Evolutionary conservation across 768 basidiomycete species (phyloP), one percentile per base, ranked within the genome.

Genomic region (Hydnomerulius pinastri): DNA sequence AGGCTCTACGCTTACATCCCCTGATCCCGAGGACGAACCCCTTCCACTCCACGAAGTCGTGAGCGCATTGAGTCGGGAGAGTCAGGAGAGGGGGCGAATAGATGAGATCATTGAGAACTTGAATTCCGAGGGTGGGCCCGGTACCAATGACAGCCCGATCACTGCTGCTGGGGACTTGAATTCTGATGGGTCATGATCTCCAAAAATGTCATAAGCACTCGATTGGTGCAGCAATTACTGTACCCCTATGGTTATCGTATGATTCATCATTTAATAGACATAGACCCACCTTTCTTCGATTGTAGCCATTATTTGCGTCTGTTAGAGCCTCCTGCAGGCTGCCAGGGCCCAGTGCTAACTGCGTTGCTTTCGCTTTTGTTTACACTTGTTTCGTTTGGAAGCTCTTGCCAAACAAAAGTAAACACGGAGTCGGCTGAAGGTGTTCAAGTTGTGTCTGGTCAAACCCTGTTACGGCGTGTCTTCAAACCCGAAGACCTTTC

Each of bases 21-120:
- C 60, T 2, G 65, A 68, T 40, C 66, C 66, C 5, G 65, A 66
- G 1, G 65, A 63, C n/a, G 65, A 50, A 30, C 64, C 63, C 7
- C 46, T 62, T 9, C 55, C 50, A 8, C 4, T 60, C 9, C 21
- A 53, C 24, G 33, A 18, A 8, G 30, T 43, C 0, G 24, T 9
- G 2, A 21, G 13, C 15, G 6, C 30, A 6, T 43, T 24, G 24
- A 23, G n/a, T 5, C 51, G 48, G 11, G 53, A 39, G 24, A 23
- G n/a, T 5, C 51, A 50, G 11, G 53, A 39, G 24, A 33, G 33
- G 35, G 51, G 18, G 17, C 27, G 21, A 8, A 29, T 33, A 11
- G 63, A 55, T 8, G 38, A 46, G 21, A 18, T 41, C 25, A 42
- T 46, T 4, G 53, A 42, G 10, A 44, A 42, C 15, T 6, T 43